Base-by-base conservation (phyloP, 106 monocot species). In the Iris macrosiphon region DNA sequence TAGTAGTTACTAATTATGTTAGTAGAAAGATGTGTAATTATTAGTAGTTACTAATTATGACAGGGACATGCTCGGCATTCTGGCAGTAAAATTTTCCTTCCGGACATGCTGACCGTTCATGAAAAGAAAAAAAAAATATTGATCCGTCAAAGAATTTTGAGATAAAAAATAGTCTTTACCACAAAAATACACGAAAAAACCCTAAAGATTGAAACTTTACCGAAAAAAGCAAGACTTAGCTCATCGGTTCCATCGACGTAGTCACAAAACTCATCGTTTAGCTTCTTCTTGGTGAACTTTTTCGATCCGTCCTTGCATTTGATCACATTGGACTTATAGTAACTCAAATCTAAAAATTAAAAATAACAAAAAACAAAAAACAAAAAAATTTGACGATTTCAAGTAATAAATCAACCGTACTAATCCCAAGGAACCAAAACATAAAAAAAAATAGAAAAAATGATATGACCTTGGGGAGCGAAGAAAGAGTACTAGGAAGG, bases 61-160 rank as follows among this genome's bases (percentile, higher is more conserved):
- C 15, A 3, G 98, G 83, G 48, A 51, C 45, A 42, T 99, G 98
- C n/a, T 91, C 98, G 0, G 35, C 63, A 67, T 99, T 99, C 51
- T 49, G 48, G 62, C 98, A 99, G 44, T 91, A 91, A 42, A 99
- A 99, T 68, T 72, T 99, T 56, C 91, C 98, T 69, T 87, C 83
- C 8, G 98, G 91, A 17, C 98, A 99, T 1, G 98, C 98, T 9
- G 91, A 87, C n/a, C 9, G 98, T 99, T n/a, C 98, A 91, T 99
- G 74, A n/a, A n/a, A n/a, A n/a, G n/a, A n/a, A n/a, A 69, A 14
- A 22, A 46, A 40, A 68, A 55, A 55, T 40, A 34, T 7, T 27
- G 55, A 29, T 17, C 26, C 12, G 27, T 52, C 35, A 20, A 42
- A 20, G 33, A 18, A 2, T 7, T 38, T 4, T 10, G 14, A 37